These are phyloP conservation scores for Capsicum baccatum DNA, from an alignment of 257 asterid genomes.

Conservation along the genomic window DNA sequence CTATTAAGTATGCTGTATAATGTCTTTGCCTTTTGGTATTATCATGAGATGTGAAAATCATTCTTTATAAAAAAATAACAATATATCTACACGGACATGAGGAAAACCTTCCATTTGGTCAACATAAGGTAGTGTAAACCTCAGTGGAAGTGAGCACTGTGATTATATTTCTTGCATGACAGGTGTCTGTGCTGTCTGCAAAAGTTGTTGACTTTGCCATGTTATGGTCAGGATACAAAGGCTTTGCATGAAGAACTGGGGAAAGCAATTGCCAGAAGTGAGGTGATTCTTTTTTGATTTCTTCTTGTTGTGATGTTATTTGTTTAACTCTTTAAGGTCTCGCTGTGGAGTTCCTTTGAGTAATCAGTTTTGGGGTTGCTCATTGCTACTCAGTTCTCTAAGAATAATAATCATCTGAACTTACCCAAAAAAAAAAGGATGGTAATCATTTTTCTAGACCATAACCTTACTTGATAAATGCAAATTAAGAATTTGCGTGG, in stretches of 20 bases:
- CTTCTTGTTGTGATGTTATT: conserved; percentile 14
- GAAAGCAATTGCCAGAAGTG: conserved; percentile 71
- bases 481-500: neutral
- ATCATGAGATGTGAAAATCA: neutral
- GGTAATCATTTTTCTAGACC: conserved; percentile 12
- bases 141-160: conserved; percentile 38
- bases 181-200: conserved; percentile 40
- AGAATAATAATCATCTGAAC: neutral
- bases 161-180: conserved; percentile 42
- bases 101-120: conserved; percentile 23
- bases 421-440: neutral
- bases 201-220: conserved; percentile 63
- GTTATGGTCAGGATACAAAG: conserved; percentile 71
- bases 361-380: conserved; percentile 23
- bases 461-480: neutral
- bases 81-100: neutral
- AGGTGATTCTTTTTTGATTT: conserved; percentile 53
- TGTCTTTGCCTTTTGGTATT: neutral
- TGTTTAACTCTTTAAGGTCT: neutral
- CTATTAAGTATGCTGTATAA: conserved; percentile 17
- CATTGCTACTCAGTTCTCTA: neutral
- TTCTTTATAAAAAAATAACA: neutral
- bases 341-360: neutral
- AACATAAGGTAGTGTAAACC: conserved; percentile 29
- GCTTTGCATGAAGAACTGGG: conserved; percentile 68